A percentile compares a stretch with the other conserved stretches of the same genome.
Evolutionary conservation across 768 basidiomycete species (phyloP).

Genomic region (Obba rivulosa): DNA sequence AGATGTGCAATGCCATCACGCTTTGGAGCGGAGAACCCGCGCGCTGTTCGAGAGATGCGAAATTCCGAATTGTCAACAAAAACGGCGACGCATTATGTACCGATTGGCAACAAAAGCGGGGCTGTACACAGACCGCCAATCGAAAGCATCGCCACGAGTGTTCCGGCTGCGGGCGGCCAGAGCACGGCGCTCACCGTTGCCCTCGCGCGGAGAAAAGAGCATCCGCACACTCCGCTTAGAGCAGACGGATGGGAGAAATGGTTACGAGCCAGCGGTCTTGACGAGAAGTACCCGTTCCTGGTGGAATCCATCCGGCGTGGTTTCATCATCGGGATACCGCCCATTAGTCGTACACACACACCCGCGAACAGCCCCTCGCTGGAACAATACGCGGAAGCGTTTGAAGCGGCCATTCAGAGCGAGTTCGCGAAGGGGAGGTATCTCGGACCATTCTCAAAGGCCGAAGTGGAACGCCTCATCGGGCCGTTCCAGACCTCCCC

Average conservation of each 20-base stretch:
- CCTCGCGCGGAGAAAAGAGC: neutral
- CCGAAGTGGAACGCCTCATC: constrained; percentile 8
- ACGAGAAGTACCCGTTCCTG: neutral
- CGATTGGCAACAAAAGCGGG: neutral
- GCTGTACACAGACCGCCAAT: too few relatives aligned
- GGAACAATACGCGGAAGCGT: neutral
- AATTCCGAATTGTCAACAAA: neutral
- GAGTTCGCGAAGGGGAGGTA: neutral
- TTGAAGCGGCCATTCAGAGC: neutral
- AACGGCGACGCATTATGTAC: neutral
- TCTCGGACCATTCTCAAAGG: constrained; percentile 4
- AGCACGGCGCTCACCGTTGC: neutral
- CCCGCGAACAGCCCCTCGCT: neutral
- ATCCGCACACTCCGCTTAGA: neutral
- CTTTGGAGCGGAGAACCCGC: neutral
- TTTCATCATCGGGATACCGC: neutral
- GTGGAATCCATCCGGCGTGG: neutral
- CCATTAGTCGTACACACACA: neutral
- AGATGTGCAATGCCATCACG: neutral
- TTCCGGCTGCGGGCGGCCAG: neutral
- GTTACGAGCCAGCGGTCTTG: neutral
- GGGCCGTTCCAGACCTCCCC: constrained; percentile 27
- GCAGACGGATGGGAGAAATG: neutral
- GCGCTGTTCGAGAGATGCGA: neutral
- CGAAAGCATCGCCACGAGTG: neutral